A percentile compares a stretch with the other conserved stretches of the same genome.
These are phyloP conservation scores for Hypomyces perniciosus DNA, from an alignment of 2,329 filamentous ascomycete genomes.

Conservation along the genomic window DNA sequence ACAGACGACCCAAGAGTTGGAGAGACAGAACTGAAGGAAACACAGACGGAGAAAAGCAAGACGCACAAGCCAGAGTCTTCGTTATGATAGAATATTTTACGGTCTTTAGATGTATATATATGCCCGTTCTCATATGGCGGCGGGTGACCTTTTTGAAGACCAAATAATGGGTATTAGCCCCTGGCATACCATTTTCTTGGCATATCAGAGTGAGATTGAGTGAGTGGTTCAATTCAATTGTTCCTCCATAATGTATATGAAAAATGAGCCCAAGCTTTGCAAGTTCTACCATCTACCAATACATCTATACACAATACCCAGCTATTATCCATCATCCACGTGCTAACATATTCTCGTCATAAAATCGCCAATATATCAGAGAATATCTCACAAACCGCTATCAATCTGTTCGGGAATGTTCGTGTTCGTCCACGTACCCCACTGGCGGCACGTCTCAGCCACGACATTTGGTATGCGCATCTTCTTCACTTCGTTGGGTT, in stretches of 20 bases:
- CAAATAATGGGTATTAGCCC: too few relatives aligned
- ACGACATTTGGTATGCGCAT: constrained; percentile 41
- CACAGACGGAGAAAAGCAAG: background rate
- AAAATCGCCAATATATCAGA: background rate
- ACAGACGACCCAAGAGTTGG: background rate
- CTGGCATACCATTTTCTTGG: too few relatives aligned
- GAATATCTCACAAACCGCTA: constrained; percentile 39
- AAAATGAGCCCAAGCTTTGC: too few relatives aligned
- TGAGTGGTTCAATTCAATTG: too few relatives aligned
- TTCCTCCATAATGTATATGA: too few relatives aligned
- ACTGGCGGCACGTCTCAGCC: constrained; percentile 47
- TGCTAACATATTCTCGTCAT: too few relatives aligned
- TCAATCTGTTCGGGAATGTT: constrained; percentile 48
- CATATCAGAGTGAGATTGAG: too few relatives aligned
- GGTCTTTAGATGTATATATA: background rate
- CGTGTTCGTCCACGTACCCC: constrained; percentile 42
- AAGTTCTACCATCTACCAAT: too few relatives aligned
- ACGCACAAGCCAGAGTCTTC: background rate
- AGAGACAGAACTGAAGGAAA: constrained; percentile 1
- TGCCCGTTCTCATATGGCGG: too few relatives aligned
- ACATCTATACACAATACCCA: too few relatives aligned
- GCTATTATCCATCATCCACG: too few relatives aligned
- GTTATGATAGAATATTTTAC: background rate
- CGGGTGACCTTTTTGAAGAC: too few relatives aligned
- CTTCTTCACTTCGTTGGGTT: constrained; percentile 32